A percentile compares a stretch with the other conserved stretches of the same genome.
phyloP scores from a whole-genome alignment of 164 flowering plant species.

The Umbellularia californica region DNA sequence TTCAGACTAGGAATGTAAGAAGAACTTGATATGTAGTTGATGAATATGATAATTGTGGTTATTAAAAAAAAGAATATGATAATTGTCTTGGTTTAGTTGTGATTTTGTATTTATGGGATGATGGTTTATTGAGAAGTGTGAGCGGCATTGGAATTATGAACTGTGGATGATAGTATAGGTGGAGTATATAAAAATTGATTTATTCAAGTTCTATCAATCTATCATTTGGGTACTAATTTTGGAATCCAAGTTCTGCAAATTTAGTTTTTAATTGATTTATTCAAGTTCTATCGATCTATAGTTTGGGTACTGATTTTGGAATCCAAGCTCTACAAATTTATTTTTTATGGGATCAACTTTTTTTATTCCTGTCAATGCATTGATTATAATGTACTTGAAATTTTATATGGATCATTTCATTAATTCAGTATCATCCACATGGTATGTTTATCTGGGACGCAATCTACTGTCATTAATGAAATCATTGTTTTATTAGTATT shows the following conservation, averaged over 20 bases:
- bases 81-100: not conserved
- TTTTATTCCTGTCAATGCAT: too few species aligned
- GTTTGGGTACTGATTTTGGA: not conserved
- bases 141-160: not conserved
- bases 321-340: too few species aligned
- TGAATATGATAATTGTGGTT: not conserved
- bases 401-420: too few species aligned
- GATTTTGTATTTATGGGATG: not conserved
- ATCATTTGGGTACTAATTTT: not conserved
- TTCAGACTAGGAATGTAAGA: not conserved
- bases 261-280: not conserved
- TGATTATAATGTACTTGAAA: not conserved
- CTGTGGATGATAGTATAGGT: not conserved
- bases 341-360: not conserved
- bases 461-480: too few species aligned
- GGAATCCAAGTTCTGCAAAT: not conserved
- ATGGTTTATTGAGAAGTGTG: not conserved
- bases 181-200: not conserved
- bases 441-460: not conserved
- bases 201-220: not conserved
- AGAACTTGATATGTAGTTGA: not conserved
- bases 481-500: too few species aligned
- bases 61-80: not conserved
- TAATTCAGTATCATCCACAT: not conserved
- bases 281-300: not conserved